Evolutionary conservation across 192 early-diverging fungal species (phyloP).

Genomic region (Backusella circina): DNA sequence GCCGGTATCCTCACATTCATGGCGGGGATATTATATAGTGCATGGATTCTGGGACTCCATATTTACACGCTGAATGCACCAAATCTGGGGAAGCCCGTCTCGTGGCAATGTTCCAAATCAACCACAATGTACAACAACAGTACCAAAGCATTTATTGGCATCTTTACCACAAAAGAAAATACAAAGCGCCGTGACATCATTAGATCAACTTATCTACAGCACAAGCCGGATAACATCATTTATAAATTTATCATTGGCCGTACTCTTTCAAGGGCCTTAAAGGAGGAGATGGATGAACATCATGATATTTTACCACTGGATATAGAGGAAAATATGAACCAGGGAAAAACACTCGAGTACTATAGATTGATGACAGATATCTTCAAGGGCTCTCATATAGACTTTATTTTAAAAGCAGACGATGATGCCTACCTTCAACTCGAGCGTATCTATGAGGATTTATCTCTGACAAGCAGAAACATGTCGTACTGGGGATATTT

Average conservation of each 20-base stretch:
- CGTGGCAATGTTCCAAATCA: constrained; percentile 8
- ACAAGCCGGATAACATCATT: constrained; percentile 19
- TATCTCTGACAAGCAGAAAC: constrained; percentile 11
- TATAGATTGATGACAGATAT: constrained; percentile 9
- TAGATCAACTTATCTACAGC: constrained; percentile 21
- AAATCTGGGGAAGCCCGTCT: constrained; percentile 22
- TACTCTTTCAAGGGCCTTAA: not conserved
- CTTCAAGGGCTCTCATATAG: constrained; percentile 9
- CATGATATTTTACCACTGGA: constrained; percentile 29
- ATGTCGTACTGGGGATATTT: constrained; percentile 32
- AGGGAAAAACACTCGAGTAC: constrained; percentile 34
- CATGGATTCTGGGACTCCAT: not conserved
- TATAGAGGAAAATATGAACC: constrained; percentile 36
- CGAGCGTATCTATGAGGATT: constrained; percentile 20
- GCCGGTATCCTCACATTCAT: not conserved
- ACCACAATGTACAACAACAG: not conserved
- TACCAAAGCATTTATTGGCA: constrained; percentile 22
- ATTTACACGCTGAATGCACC: constrained; percentile 6
- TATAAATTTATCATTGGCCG: constrained; percentile 32
- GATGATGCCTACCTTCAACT: constrained; percentile 32
- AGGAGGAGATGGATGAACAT: constrained; percentile 19
- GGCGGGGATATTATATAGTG: not conserved
- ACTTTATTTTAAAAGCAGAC: constrained; percentile 34
- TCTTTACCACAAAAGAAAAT: constrained; percentile 23
- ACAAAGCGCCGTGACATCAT: constrained; percentile 23